These are phyloP conservation scores for Aureobasidium sp. DNA, from an alignment of 2,329 filamentous ascomycete species.

Conservation along the genomic window DNA sequence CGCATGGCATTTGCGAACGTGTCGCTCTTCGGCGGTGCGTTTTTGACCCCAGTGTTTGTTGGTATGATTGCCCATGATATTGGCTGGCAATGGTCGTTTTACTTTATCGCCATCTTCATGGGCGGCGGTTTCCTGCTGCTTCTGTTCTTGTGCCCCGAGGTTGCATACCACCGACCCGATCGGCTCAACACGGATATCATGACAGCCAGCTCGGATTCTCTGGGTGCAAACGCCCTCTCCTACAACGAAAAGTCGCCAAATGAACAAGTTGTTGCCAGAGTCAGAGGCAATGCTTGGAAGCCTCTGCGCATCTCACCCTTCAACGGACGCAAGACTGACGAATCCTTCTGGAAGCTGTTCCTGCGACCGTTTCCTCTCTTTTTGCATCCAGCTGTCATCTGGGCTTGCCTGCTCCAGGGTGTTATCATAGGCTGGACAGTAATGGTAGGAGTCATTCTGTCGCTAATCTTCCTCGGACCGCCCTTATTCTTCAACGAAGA, in stretches of 20 bases:
- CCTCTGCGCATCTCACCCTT: conserved; percentile 56
- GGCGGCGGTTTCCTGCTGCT: conserved; percentile 60
- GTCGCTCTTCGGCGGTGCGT: conserved; percentile 61
- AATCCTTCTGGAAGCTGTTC: conserved; percentile 57
- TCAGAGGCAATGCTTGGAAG: background rate
- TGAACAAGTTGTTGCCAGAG: background rate
- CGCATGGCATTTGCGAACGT: conserved; percentile 77
- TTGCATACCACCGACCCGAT: conserved; percentile 60
- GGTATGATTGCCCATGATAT: conserved; percentile 71
- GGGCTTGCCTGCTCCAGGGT: conserved; percentile 74
- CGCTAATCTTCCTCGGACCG: conserved; percentile 70
- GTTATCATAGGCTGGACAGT: conserved; percentile 93
- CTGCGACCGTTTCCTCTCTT: conserved; percentile 74
- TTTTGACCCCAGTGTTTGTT: conserved; percentile 79
- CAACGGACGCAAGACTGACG: conserved; percentile 72
- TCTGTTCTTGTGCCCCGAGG: conserved; percentile 76
- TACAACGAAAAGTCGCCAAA: background rate
- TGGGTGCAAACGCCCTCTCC: background rate
- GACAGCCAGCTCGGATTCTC: background rate
- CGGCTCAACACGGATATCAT: conserved; percentile 60
- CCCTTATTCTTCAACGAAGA: conserved; percentile 76
- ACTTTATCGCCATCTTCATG: conserved; percentile 77
- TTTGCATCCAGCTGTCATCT: conserved; percentile 75
- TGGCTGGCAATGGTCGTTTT: conserved; percentile 83
- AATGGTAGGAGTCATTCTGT: conserved; percentile 76